Evolutionary conservation across 2,329 filamentous ascomycete genomes (phyloP).

Genomic region (Diaporthe australafricana): DNA sequence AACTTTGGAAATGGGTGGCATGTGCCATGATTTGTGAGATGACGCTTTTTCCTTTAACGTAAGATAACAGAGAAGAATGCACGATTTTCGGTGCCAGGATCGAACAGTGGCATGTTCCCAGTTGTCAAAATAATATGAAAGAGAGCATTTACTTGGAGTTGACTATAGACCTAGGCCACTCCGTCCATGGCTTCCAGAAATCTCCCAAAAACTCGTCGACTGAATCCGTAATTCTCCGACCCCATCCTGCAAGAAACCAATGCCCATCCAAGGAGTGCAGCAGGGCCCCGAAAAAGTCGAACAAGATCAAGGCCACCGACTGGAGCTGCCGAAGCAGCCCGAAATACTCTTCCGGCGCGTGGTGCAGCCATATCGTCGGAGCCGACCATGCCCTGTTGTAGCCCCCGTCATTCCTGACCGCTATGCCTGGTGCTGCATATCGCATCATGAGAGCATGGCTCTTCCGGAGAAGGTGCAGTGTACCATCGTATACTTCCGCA

Average conservation of each 20-base stretch:
- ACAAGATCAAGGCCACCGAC: not conserved
- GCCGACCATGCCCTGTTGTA: constrained; percentile 2
- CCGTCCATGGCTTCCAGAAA: constrained; percentile 2
- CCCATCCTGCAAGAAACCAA: constrained; percentile 2
- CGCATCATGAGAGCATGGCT: not conserved
- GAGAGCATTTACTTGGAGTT: too few species aligned
- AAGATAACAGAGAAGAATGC: too few species aligned
- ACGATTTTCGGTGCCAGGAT: too few species aligned
- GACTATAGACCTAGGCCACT: not conserved
- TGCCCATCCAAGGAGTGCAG: not conserved
- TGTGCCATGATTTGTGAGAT: too few species aligned
- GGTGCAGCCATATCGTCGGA: constrained; percentile 9
- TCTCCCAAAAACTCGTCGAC: not conserved
- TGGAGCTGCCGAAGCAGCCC: not conserved
- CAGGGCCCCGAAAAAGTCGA: not conserved
- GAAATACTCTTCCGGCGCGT: constrained; percentile 7
- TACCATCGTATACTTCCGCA: not conserved
- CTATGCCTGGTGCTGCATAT: too few species aligned
- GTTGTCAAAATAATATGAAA: too few species aligned
- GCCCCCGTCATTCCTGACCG: not conserved
- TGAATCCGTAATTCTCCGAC: not conserved
- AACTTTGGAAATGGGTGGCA: too few species aligned
- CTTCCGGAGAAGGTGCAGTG: not conserved
- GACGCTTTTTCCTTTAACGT: too few species aligned
- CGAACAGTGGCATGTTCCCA: too few species aligned